Percentiles rank a stretch among this genome's conserved stretches.
Conservation (phyloP, 179 eudicot species). For the Heliamphora pulchella region DNA sequence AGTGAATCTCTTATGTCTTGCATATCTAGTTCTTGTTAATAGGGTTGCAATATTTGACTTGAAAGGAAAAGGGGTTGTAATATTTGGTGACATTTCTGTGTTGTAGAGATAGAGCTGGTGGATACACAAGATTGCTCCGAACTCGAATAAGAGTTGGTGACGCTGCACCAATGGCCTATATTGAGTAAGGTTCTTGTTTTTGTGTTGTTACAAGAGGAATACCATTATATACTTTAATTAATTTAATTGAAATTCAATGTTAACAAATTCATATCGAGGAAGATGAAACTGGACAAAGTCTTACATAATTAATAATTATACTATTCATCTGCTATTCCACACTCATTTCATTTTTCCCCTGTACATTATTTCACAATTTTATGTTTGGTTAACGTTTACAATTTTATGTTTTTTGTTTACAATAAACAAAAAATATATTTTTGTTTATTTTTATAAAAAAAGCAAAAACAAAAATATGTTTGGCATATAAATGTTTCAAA, state of each 20-base stretch:
- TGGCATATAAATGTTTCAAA: too few relatives aligned
- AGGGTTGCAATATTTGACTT: not conserved
- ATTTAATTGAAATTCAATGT: not conserved
- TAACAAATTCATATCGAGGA: not conserved
- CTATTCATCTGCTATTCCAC: not conserved
- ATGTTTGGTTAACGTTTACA: too few relatives aligned
- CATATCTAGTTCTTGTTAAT: not conserved
- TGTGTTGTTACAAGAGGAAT: not conserved
- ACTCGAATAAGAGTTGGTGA: conserved; percentile 96
- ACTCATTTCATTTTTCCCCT: not conserved
- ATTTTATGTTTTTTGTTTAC: too few relatives aligned
- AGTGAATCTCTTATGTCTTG: conserved; percentile 38
- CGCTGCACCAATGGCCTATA: conserved; percentile 98
- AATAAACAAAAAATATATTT: too few relatives aligned
- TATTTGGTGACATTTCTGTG: conserved; percentile 8
- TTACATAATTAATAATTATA: not conserved
- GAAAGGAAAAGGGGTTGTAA: not conserved
- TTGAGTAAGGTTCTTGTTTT: conserved; percentile 53
- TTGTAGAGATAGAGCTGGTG: conserved; percentile 86
- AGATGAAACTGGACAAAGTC: not conserved
- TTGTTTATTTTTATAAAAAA: too few relatives aligned
- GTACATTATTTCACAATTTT: too few relatives aligned
- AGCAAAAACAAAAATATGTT: too few relatives aligned
- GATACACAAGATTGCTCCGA: conserved; percentile 87
- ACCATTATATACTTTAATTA: too few relatives aligned